Conservation (phyloP, 805 yeast species). For the Pachysolen tannophilus region DNA sequence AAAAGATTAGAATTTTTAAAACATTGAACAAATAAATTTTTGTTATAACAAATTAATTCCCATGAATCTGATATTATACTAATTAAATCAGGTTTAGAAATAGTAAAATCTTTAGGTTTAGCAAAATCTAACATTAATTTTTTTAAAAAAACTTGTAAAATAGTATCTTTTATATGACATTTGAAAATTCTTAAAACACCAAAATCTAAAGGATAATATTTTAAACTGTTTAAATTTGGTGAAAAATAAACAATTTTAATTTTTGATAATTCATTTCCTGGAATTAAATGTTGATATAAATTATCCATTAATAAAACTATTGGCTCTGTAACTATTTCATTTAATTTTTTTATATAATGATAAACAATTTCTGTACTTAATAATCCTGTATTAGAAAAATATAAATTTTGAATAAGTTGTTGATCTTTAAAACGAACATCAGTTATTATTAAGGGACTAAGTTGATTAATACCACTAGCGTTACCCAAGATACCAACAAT, state of each 20-base stretch:
- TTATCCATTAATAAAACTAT: conserved; percentile 24
- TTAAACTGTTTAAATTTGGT: conserved; percentile 12
- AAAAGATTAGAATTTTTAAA: conserved; percentile 16
- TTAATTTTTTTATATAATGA: conserved; percentile 16
- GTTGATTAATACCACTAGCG: conserved; percentile 20
- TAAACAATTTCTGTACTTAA: conserved; percentile 19
- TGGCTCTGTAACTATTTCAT: conserved; percentile 10
- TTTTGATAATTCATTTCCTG: conserved; percentile 19
- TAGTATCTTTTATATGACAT: conserved; percentile 16
- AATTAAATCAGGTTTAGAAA: conserved; percentile 17
- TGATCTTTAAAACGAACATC: conserved; percentile 11
- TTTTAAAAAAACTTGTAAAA: conserved; percentile 12
- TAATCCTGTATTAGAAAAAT: conserved; percentile 16
- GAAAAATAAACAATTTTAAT: conserved; percentile 23
- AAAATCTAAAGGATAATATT: conserved; percentile 22
- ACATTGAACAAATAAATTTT: conserved; percentile 11
- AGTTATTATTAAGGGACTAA: conserved; percentile 21
- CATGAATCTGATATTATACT: conserved; percentile 16
- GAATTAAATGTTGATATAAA: conserved; percentile 27
- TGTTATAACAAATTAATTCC: conserved; percentile 10
- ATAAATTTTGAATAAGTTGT: conserved; percentile 9
- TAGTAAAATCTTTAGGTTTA: conserved; percentile 4
- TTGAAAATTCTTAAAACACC: conserved; percentile 27
- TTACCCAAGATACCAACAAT: conserved; percentile 20
- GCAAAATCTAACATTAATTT: conserved; percentile 6